Evolutionary conservation across 2,329 filamentous ascomycete species (phyloP), one percentile per base, ranked within the genome.

Genomic region (Acrocalymma vagum): DNA sequence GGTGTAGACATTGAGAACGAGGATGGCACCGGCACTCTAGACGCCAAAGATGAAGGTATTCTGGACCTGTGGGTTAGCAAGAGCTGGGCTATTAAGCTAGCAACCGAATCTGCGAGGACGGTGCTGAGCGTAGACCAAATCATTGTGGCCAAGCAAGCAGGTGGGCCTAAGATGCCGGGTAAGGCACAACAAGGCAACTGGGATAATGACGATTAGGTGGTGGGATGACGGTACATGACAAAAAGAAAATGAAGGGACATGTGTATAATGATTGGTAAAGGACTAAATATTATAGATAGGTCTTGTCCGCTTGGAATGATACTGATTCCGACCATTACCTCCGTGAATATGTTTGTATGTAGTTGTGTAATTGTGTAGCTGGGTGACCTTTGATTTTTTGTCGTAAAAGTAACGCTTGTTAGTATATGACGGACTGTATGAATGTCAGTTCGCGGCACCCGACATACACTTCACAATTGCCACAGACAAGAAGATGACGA

Each of bases 121-220:
- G 88, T 99, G 20, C 78, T 99, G 53, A 95, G 91, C 31, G 94
- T 99, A 25, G 94, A 99, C 73, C 95, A 99, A 77, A 99, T 99
- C 67, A 99, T 99, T 68, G 94, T 99, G 42, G 92, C 95, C 51
- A 85, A 93, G 75, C 94, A 97, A 77, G 94, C 95, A 31, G 94
- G 94, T 66, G 94, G 94, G 24, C 94, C 95, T 15, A 99, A 99
- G 81, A 93, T 93, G 41, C 94, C 94, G 20, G 92, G 88, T 30
- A 94, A 91, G 57, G 96, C 96, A 75, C 62, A 67, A 50, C 60
- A 63, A 51, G 87, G 92, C 29, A 83, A 83, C 65, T 86, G 84
- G 84, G 84, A 87, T 69, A 82, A 86, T 62, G 84, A 87, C 63
- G 65, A 65, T 41, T 63, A 64, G 40, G 36, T 2, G 27, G 21